Base-by-base conservation (phyloP, 352 stramenopile species). In the Globisporangium middletonii region DNA sequence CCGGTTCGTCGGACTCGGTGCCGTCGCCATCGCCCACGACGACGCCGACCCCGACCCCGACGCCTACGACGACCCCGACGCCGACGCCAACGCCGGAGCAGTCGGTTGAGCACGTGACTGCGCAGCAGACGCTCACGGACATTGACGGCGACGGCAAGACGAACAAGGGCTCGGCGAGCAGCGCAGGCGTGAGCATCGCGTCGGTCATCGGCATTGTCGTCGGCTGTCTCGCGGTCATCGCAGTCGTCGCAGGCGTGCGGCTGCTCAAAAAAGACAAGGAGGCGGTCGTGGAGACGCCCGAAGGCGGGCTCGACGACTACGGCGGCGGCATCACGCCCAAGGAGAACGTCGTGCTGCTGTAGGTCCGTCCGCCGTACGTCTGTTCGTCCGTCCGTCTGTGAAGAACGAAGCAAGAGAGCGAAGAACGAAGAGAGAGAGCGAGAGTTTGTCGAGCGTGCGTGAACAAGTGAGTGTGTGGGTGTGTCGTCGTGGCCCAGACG, bases 311-410 rank as follows among this genome's bases (percentile, higher is more conserved):
- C 16, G 78, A 85, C 27, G 69, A 72, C 67, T 87, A 89, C 64
- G 76, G 71, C 26, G 77, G 73, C 30, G 70, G 81, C 59, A 83
- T 92, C 64, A 92, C 81, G 62, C 81, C 81, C 45, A 92, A 92
- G 69, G 81, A 92, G 63, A 81, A 88, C 56, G 79, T 92, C 64
- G 61, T 92, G 57, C 72, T 92, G 62, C 71, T 92, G 58, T 92
- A 92, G 86, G 68, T 78, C 35, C 44, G 13, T 52, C 8, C n/a
- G 28, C 12, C 23, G 44, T n/a, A 15, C 19, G 44, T 18, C 46
- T 28, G 3, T 9, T 4, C 30, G 41, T 57, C 28, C 43, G 38
- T 35, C 18, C 38, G 23, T 47, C 7, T 27, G 30, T 38, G 33
- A 28, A 35, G 45, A 61, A 41, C 23, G 23, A 23, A 23, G 23